phyloP scores from a whole-genome alignment of 2,329 filamentous ascomycete species.

The Plectosphaerella plurivora region DNA sequence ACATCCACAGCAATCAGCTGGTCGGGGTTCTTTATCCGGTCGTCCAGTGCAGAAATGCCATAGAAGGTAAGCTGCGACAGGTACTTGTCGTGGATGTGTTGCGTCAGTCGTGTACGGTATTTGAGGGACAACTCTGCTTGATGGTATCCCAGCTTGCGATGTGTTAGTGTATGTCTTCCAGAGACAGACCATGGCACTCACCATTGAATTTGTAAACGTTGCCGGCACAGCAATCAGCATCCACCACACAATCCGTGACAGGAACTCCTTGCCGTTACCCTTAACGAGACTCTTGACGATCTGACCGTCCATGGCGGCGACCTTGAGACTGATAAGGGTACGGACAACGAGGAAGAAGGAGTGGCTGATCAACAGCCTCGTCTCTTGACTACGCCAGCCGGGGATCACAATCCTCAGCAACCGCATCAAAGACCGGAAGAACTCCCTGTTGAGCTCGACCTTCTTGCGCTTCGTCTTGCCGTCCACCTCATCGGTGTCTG shows the following conservation, averaged over 20 bases:
- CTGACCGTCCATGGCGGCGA: constrained; percentile 90
- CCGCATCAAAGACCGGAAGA: constrained; percentile 68
- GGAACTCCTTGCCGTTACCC: constrained; percentile 85
- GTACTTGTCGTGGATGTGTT: constrained; percentile 92
- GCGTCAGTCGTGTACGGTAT: constrained; percentile 90
- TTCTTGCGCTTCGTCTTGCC: constrained; percentile 58
- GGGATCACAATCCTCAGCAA: constrained; percentile 86
- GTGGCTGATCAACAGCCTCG: constrained; percentile 81
- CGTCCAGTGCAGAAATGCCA: constrained; percentile 88
- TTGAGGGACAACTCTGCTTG: constrained; percentile 91
- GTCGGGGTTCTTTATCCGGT: constrained; percentile 97
- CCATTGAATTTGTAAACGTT: constrained; percentile 98
- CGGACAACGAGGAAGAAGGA: constrained; percentile 87
- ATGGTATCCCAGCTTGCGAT: constrained; percentile 83
- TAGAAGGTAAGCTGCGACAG: constrained; percentile 98
- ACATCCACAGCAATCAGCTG: constrained; percentile 97
- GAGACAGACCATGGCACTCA: constrained; percentile 33
- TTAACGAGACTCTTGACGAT: constrained; percentile 90
- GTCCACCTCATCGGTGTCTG: constrained; percentile 29
- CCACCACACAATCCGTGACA: constrained; percentile 92
- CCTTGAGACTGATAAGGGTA: constrained; percentile 90
- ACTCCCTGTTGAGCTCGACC: constrained; percentile 87
- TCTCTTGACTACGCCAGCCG: constrained; percentile 83
- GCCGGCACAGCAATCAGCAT: constrained; percentile 95
- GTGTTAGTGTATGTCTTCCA: neutral